Evolutionary conservation across 2,329 filamentous ascomycete species (phyloP), one percentile per base, ranked within the genome.

Genomic region (Achaetomium macrosporum): DNA sequence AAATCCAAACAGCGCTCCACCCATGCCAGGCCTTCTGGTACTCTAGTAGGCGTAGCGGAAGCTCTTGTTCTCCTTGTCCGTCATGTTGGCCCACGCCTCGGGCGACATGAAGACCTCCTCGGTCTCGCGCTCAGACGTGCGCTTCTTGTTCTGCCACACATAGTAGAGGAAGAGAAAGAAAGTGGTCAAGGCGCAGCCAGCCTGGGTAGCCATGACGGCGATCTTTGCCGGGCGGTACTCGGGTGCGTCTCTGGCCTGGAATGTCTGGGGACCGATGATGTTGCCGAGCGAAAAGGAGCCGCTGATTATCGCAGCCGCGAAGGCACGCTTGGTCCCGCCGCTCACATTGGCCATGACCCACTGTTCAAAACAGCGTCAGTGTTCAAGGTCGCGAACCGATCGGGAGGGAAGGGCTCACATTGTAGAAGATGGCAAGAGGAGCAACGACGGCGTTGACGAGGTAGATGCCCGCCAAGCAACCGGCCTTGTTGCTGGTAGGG

Each of bases 221-320:
- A 81, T 71, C 61, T 81, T 79, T 15, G 77, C 79, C 0, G 76
- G 77, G 12, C 72, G 70, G 58, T 76, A 81, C 3, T 75, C 67
- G 1, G 78, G 79, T 0, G 72, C 75, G 54, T 82, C 76, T 39
- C 68, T 68, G 2, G 69, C 69, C 59, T 75, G 75, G 67, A 82
- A 81, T 2, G 77, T 80, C 62, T 80, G 75, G 0, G 78, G 78
- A 0, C 78, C 77, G 55, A 81, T 80, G 51, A 81, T 76, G 62
- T 79, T 82, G 15, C 76, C 77, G 5, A 78, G 64, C 0, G 75
- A 75, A 62, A 79, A 80, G 16, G 72, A 72, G 25, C 74, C 74
- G 45, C 73, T 73, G 57, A 79, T 69, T 47, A 76, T 64, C 16
- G 75, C 74, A 10, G 72, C 70, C 3, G 75, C 76, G 47, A 77